A percentile compares a stretch with the other conserved stretches of the same genome.
phyloP scores from a whole-genome alignment of 495 filamentous ascomycete species.

The Cryomyces minteri region DNA sequence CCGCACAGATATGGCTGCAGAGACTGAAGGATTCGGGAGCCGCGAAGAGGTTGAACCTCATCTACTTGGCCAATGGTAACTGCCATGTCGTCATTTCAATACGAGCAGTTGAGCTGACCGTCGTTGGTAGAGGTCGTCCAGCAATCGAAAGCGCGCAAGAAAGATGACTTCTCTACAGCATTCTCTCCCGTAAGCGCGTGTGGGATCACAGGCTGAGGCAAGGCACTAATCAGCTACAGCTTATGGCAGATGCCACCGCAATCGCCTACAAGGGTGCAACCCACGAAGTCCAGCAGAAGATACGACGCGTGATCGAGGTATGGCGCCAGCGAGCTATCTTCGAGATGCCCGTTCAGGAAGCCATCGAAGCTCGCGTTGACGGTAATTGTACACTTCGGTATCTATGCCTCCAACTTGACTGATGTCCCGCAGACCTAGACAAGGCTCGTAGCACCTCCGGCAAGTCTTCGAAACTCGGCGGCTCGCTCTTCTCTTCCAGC shows the following conservation, averaged over 20 bases:
- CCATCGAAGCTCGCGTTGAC: constrained; percentile 58
- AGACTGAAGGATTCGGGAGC: constrained; percentile 68
- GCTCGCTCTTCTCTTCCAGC: constrained; percentile 58
- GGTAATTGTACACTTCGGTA: constrained; percentile 28
- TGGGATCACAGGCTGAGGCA: neutral
- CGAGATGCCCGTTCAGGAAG: constrained; percentile 52
- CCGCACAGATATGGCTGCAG: constrained; percentile 75
- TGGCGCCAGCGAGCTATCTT: constrained; percentile 86
- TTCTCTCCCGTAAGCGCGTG: constrained; percentile 50
- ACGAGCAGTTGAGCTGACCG: no score
- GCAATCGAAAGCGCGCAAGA: constrained; percentile 77
- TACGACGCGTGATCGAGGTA: constrained; percentile 79
- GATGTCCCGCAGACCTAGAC: constrained; percentile 46
- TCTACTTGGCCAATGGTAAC: constrained; percentile 90
- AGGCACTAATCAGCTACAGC: constrained; percentile 16
- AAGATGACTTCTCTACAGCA: constrained; percentile 79
- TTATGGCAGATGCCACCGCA: constrained; percentile 72
- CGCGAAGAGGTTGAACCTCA: constrained; percentile 70
- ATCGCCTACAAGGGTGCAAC: constrained; percentile 74
- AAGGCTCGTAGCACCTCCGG: constrained; percentile 41
- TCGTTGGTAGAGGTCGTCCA: constrained; percentile 63
- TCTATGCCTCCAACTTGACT: neutral
- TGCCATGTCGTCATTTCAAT: neutral
- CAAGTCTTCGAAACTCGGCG: constrained; percentile 48
- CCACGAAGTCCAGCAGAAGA: constrained; percentile 67